Evolutionary conservation across 176 grass and related monocot genomes (phyloP), one percentile per base, ranked within the genome.

Genomic region (Bothriochloa decipiens): DNA sequence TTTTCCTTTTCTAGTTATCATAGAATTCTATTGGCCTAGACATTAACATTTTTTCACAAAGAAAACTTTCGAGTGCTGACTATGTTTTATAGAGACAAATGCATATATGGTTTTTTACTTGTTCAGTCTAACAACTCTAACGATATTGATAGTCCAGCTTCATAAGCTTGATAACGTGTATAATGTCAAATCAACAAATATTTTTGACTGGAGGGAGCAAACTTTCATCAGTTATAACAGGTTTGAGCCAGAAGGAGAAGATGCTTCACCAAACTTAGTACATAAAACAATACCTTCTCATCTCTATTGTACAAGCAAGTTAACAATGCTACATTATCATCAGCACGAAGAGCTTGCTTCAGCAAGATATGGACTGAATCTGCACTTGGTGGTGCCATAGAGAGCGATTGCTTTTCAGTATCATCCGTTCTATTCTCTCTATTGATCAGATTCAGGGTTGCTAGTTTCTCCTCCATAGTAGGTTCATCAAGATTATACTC

Each of bases 311-410:
- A 91, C 74, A 97, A 60, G 84, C 91, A 97, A 65, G 89, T 84
- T 74, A 97, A 73, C 75, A 97, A 81, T 75, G 92, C 89, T 18
- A 74, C 55, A 4, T 86, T 91, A 84, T 97, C 95, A 79, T 97
- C 92, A 79, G 95, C 92, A 68, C 88, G 91, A 45, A 97, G 86
- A 68, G 95, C 95, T 92, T 97, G 95, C 83, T 90, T 94, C 85
- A 97, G 88, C 90, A 97, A 91, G 92, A 94, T 69, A 84, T 97
- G 86, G 57, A 97, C 91, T 46, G 92, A 97, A 93, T 94, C 92
- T 86, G 95, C 95, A 63, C 92, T 94, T 18, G 92, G 95, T 8
- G 82, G 90, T 5, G 77, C 91, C 63, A 94, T 29, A 74, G 75
- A 86, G 22, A 71, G 62, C 74, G 89, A 70, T 78, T 89, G 81